Base-by-base conservation (phyloP, 2,329 filamentous ascomycete genomes). In the Beauveria varroae region DNA sequence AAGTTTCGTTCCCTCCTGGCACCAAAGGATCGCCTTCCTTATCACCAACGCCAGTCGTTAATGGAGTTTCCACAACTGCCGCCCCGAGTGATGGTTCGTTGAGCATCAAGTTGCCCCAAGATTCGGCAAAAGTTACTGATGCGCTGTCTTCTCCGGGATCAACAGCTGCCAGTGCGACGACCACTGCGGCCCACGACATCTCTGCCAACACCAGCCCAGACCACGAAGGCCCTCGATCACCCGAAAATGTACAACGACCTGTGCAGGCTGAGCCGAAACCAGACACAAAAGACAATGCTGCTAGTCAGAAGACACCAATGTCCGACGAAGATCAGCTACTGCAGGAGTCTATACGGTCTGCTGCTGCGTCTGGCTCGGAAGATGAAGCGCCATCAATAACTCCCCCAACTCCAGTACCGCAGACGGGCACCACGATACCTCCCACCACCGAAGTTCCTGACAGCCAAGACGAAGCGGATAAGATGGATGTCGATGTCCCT, bases 161-260 rank as follows among this genome's bases (percentile, higher is more conserved):
- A 6, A 92, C 88, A 37, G 82, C 86, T 1, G 86, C 87, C 67
- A 92, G 89, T 49, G 86, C 86, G 60, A 85, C 87, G 24, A 95
- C 90, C 0, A 88, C 90, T 1, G 83, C 81, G 41, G 80, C 86
- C 44, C 82, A 86, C 63, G 83, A 88, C 64, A 82, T 80, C 7
- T 92, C 89, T 1, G 85, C 88, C 1, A 86, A 88, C 66, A 92
- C 89, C 1, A 92, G 88, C 67, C 86, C 88, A 1, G 88, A 89
- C 60, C 83, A 88, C 60, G 88, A 91, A 54, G 81, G 79, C 20
- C 78, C 82, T 53, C 80, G 82, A 49, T 84, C 78, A 2, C 58
- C 58, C 18, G 79, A 86, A 40, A 74, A 75, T n/a, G 64, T 61
- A 22, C 78, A 81, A 24, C 76, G 80, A 63, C 79, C 79, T 67